Evolutionary conservation across 495 filamentous ascomycete genomes (phyloP).

Genomic region (Neurospora discreta): DNA sequence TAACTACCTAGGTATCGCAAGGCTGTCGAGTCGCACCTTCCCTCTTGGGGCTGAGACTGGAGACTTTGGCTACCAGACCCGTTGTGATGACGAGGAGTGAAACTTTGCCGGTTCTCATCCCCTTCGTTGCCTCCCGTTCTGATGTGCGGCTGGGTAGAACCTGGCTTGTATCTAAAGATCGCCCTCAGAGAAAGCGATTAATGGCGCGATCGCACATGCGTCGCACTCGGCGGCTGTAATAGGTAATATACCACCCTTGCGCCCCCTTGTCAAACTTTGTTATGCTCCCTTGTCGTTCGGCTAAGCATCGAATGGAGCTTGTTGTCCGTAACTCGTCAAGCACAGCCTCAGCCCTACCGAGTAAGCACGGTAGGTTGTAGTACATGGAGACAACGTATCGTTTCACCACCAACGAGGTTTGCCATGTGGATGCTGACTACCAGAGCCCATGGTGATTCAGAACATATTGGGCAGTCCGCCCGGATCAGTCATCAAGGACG

Average conservation of each 20-base stretch:
- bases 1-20: neutral
- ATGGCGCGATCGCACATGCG: neutral
- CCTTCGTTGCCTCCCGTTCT: neutral
- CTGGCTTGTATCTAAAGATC: neutral
- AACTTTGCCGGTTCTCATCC: neutral
- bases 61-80: neutral
- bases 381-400: neutral
- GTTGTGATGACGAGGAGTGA: neutral
- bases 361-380: neutral
- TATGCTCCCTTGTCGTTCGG: neutral
- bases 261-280: neutral
- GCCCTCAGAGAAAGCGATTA: neutral
- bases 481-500: neutral
- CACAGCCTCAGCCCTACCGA: neutral
- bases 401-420: neutral
- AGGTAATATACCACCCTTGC: too few species aligned
- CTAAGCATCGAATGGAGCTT: neutral
- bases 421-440: neutral
- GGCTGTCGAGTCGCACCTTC: neutral
- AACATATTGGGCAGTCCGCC: neutral
- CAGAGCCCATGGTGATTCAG: neutral
- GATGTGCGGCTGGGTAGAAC: neutral
- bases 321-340: neutral
- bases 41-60: neutral
- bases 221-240: neutral